phyloP scores from a whole-genome alignment of 768 basidiomycete genomes.

The Termitomyces sp. region DNA sequence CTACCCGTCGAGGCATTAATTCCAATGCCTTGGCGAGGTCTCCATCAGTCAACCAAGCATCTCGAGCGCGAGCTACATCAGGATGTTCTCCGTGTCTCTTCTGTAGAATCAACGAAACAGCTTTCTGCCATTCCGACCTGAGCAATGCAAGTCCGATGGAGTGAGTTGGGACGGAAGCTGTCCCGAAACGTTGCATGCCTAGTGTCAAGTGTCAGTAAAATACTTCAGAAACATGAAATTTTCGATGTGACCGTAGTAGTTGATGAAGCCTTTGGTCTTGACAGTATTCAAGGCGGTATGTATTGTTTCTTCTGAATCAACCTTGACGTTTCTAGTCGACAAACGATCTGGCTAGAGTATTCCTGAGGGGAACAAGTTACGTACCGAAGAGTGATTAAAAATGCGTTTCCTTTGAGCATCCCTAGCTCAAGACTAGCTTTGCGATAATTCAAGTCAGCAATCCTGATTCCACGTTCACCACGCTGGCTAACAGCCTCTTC shows the following conservation, averaged over 20 bases:
- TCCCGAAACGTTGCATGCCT: conserved; percentile 99
- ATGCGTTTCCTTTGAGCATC: conserved; percentile 94
- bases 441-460: conserved; percentile 84
- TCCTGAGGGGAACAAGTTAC: conserved; percentile 8
- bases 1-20: conserved; percentile 84
- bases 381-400: conserved; percentile 90
- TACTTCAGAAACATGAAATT: neutral
- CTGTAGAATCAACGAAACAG: conserved; percentile 76
- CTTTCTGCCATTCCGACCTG: conserved; percentile 85
- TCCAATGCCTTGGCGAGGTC: conserved; percentile 79
- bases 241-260: conserved; percentile 77
- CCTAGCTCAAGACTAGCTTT: conserved; percentile 84
- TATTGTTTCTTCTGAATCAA: conserved; percentile 65
- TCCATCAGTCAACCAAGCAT: conserved; percentile 83
- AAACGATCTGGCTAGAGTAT: neutral
- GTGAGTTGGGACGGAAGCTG: conserved; percentile 93
- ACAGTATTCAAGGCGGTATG: conserved; percentile 73
- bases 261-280: conserved; percentile 88
- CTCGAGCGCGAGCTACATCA: conserved; percentile 77
- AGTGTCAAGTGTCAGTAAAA: conserved; percentile 2
- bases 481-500: conserved; percentile 61
- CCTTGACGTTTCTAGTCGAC: conserved; percentile 73
- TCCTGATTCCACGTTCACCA: conserved; percentile 85
- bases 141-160: conserved; percentile 88
- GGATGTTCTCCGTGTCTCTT: conserved; percentile 89